A percentile compares a stretch with the other conserved stretches of the same genome.
phyloP scores from a whole-genome alignment of 2,329 filamentous ascomycete species.

The Didymella segeticola region DNA sequence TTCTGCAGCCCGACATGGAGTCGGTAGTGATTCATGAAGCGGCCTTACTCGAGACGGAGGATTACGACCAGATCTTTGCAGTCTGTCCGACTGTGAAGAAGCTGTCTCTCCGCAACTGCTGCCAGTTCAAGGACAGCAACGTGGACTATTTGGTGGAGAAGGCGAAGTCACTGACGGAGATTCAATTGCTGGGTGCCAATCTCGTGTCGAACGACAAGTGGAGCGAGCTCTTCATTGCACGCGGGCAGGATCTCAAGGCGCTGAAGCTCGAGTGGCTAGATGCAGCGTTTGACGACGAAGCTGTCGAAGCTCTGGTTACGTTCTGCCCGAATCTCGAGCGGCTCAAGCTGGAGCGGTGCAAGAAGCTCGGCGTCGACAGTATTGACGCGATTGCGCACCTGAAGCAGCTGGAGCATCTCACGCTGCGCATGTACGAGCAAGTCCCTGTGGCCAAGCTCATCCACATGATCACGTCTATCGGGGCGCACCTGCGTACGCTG shows the following conservation, averaged over 20 bases:
- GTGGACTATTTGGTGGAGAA: conserved; percentile 82
- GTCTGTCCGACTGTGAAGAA: conserved; percentile 71
- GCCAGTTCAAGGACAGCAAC: conserved; percentile 87
- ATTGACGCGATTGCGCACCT: conserved; percentile 70
- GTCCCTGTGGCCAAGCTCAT: conserved; percentile 66
- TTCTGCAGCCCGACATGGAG: conserved; percentile 60
- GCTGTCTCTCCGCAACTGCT: conserved; percentile 81
- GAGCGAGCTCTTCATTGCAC: conserved; percentile 70
- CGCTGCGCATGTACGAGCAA: conserved; percentile 69
- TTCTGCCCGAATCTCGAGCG: conserved; percentile 73
- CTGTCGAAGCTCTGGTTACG: conserved; percentile 66
- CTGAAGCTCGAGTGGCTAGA: conserved; percentile 87
- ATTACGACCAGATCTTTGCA: conserved; percentile 82
- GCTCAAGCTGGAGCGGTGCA: conserved; percentile 83
- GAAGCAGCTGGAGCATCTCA: conserved; percentile 72
- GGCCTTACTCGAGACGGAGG: conserved; percentile 72
- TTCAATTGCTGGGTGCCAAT: conserved; percentile 85
- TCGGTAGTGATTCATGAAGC: conserved; percentile 67
- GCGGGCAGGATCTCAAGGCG: conserved; percentile 69
- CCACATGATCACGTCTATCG: conserved; percentile 67
- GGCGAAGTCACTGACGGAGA: conserved; percentile 69
- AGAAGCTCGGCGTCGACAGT: conserved; percentile 71
- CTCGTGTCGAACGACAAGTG: conserved; percentile 79
- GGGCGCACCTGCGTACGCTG: conserved; percentile 73
- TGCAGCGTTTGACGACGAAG: conserved; percentile 77